phyloP scores from a whole-genome alignment of 2,329 filamentous ascomycete genomes.

The Trichoderma sp. region DNA sequence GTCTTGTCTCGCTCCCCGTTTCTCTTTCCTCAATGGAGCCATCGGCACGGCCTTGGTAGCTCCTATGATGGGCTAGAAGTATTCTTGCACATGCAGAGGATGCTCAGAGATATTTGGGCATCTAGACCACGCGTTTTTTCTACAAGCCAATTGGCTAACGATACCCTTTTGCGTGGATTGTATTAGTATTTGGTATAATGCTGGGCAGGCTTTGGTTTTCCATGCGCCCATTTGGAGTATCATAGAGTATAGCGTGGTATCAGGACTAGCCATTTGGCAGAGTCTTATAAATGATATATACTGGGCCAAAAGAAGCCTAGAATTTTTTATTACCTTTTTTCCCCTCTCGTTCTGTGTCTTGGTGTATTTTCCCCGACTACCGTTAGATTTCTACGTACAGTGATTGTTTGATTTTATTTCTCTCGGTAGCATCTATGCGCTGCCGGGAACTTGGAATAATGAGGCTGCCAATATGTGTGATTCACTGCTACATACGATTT shows the following conservation, averaged over 20 bases:
- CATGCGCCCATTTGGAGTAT: neutral
- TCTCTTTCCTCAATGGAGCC: neutral
- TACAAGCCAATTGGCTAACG: neutral
- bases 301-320: neutral
- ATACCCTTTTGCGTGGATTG: conserved; percentile 14
- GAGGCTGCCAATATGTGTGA: neutral
- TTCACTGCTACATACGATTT: neutral
- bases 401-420: neutral
- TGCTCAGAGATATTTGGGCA: neutral
- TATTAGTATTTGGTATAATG: neutral
- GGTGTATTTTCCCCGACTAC: neutral
- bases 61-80: conserved; percentile 3
- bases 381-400: accelerated
- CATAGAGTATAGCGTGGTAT: conserved; percentile 2
- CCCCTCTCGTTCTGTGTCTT: neutral
- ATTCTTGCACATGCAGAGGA: neutral
- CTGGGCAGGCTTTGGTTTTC: neutral
- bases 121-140: neutral
- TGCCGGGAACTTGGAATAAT: neutral
- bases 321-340: neutral
- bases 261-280: conserved; percentile 1
- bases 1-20: neutral
- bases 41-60: neutral
- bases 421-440: neutral
- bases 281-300: neutral